Evolutionary conservation across 768 basidiomycete genomes (phyloP), one percentile per base, ranked within the genome.

Genomic region (Floccularia luteovirens): DNA sequence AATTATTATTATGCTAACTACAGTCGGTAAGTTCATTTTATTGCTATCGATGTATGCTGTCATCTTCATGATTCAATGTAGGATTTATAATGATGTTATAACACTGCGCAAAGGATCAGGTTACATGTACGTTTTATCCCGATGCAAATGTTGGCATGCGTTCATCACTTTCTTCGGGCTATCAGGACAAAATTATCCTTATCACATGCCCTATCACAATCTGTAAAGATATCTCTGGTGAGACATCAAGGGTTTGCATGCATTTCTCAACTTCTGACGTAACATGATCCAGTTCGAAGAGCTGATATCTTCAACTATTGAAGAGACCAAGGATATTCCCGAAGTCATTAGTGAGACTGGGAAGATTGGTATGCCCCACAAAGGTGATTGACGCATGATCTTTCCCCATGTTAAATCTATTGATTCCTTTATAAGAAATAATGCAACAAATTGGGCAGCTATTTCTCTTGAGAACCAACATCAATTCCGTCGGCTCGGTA

Each of bases 1-100:
- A 94, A 94, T 62, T 96, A 82, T 59, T 97, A 97, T 54, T 93
- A 93, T 55, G 93, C 93, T 5, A 91, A 92, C 53, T 97, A 97
- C 56, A 93, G 90, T 57, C 79, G 93, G 90, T 86, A 57, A 41
- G 73, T 57, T 17, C 24, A 8, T 19, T 22, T 5, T 38, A 42
- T 22, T 42, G 28, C 14, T 39, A 12, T 32, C 24, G 34, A 40
- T 38, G 24, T 28, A 36, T 42, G 39, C n/a, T n/a, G n/a, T n/a
- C n/a, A n/a, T n/a, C n/a, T n/a, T n/a, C n/a, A n/a, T n/a, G n/a
- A n/a, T n/a, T n/a, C n/a, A n/a, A 16, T 20, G 48, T 25, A 80
- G 90, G 52, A 96, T 96, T 54, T 97, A 93, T 62, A 97, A 97
- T 64, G 93, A 97, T 61, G 93, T 97, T 30, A 96, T 97, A 43